Evolutionary conservation across 495 filamentous ascomycete genomes (phyloP).

Genomic region (Tuber magnatum): DNA sequence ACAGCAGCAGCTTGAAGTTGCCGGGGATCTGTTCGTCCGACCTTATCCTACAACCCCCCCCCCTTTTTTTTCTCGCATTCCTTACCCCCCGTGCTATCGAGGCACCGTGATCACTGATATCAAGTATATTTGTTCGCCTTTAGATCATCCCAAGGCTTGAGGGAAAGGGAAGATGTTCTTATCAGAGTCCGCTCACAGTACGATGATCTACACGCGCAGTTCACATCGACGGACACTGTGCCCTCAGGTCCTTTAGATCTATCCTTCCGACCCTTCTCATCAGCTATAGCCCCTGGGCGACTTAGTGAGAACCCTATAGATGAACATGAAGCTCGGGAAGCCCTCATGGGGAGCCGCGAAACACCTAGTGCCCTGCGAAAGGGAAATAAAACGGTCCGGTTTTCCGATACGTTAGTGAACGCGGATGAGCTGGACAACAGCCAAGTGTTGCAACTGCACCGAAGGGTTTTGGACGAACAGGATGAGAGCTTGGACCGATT

Average conservation of each 20-base stretch:
- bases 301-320: conserved; percentile 21
- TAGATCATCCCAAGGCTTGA: conserved; percentile 30
- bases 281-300: conserved; percentile 26
- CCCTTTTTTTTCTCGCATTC: neutral
- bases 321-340: conserved; percentile 36
- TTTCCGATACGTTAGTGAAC: conserved; percentile 60
- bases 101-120: conserved; percentile 9
- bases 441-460: conserved; percentile 81
- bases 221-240: conserved; percentile 37
- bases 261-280: conserved; percentile 39
- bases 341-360: conserved; percentile 34
- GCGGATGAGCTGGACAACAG: conserved; percentile 62
- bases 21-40: conserved; percentile 50
- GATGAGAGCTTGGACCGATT: conserved; percentile 87
- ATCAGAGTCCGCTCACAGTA: conserved; percentile 53
- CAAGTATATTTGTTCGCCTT: neutral
- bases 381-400: conserved; percentile 76
- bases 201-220: conserved; percentile 53
- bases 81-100: neutral
- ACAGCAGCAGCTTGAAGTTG: conserved; percentile 53
- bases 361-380: conserved; percentile 31
- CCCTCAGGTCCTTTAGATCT: conserved; percentile 49
- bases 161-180: conserved; percentile 45
- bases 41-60: conserved; percentile 5
- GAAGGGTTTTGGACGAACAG: conserved; percentile 69